phyloP scores from a whole-genome alignment of 2,329 filamentous ascomycete species.

The Cercospora nicotianae region DNA sequence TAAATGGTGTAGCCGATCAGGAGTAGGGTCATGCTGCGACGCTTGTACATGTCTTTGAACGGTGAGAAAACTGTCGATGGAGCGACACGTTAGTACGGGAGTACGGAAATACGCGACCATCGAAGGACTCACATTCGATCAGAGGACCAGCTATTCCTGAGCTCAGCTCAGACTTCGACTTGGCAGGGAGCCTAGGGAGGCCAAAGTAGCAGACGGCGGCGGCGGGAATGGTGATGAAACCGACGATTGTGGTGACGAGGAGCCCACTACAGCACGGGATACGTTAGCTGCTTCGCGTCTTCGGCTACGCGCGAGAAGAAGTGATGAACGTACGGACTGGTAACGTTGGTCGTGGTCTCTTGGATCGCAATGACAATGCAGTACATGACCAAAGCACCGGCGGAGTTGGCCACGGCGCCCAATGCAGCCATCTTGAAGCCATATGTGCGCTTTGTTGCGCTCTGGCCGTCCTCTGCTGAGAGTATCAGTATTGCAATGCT shows the following conservation, averaged over 20 bases:
- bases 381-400: slow-evolving; percentile 17
- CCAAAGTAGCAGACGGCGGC: slow-evolving; percentile 9
- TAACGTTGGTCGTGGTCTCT: slow-evolving; percentile 12
- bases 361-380: slow-evolving; percentile 17
- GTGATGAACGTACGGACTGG: slow-evolving; percentile 6
- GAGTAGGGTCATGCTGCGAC: slow-evolving; percentile 17
- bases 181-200: slow-evolving; percentile 3
- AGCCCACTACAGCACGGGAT: not conserved
- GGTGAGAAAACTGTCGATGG: slow-evolving; percentile 11
- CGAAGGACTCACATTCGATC: slow-evolving; percentile 5
- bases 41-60: slow-evolving; percentile 10
- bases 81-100: not conserved
- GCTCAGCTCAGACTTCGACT: not conserved
- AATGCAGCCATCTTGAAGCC: slow-evolving; percentile 17
- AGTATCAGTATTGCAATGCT: not conserved
- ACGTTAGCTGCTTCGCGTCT: not conserved
- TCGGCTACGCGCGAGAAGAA: not conserved
- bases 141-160: not conserved
- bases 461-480: not conserved
- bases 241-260: slow-evolving; percentile 10
- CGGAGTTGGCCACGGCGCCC: slow-evolving; percentile 17
- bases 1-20: slow-evolving; percentile 17
- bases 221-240: slow-evolving; percentile 15
- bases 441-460: slow-evolving; percentile 16
- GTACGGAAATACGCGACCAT: not conserved